Evolutionary conservation across 345 rosid species (phyloP).

Genomic region (Pugionium dolabratum): DNA sequence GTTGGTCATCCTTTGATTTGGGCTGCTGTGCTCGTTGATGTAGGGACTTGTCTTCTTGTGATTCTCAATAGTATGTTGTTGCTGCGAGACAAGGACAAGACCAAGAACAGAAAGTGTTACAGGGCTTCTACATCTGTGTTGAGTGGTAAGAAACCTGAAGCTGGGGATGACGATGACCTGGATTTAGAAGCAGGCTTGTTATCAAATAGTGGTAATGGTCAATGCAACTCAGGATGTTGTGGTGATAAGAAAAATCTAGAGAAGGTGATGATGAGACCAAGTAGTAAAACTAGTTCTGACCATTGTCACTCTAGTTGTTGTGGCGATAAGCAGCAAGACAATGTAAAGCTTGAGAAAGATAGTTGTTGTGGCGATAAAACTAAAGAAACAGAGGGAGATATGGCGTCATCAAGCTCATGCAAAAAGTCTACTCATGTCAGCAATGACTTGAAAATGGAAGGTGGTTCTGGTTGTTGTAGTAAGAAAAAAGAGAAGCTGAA

Average conservation of each 20-base stretch:
- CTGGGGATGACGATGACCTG: conserved; percentile 9
- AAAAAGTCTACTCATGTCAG: conserved; percentile 35
- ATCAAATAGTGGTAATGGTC: conserved; percentile 20
- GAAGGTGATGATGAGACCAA: conserved; percentile 25
- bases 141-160: conserved; percentile 31
- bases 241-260: conserved; percentile 34
- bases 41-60: conserved; percentile 85
- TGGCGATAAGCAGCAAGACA: conserved; percentile 30
- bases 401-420: conserved; percentile 34
- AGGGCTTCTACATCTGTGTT: conserved; percentile 28
- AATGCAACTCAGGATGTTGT: conserved; percentile 39
- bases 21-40: conserved; percentile 93
- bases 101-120: conserved; percentile 32
- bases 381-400: conserved; percentile 14
- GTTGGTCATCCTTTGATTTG: conserved; percentile 85
- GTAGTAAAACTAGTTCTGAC: conserved; percentile 11
- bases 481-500: conserved; percentile 21
- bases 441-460: conserved; percentile 21
- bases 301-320: conserved; percentile 36
- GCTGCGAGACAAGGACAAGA: conserved; percentile 40
- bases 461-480: conserved; percentile 32
- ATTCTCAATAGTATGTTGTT: conserved; percentile 82
- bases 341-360: conserved; percentile 24
- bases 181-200: conserved; percentile 44
- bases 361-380: conserved; percentile 27